Base-by-base conservation (phyloP, 2,329 filamentous ascomycete genomes). In the Cladorrhinum sp. region DNA sequence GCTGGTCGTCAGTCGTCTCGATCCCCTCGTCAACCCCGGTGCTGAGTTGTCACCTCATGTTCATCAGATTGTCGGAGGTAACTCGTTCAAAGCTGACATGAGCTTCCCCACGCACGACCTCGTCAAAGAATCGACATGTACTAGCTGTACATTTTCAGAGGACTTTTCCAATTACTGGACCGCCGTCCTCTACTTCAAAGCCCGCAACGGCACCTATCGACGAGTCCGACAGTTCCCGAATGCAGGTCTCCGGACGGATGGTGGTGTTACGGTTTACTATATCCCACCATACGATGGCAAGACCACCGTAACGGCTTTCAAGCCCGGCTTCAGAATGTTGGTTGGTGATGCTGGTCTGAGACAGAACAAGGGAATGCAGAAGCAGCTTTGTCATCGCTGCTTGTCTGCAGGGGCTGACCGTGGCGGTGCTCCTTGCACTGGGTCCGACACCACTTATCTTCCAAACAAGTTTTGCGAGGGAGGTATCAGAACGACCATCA, bases 271-370 rank as follows among this genome's bases (percentile, higher is more conserved):
- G 1, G 61, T 69, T n/a, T 69, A 70, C 49, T 70, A 69, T 53
- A 68, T 68, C 20, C 65, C 67, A 38, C 64, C 66, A 0, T 71
- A 73, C 62, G 67, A 70, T 52, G 68, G 68, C 10, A 68, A 68
- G 50, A 68, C 71, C 38, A 75, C 75, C 57, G 77, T 78, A n/a
- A 78, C 75, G 0, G 73, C 74, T 2, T 78, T 78, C 69, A 75
- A 74, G 63, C 72, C 75, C n/a, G 76, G 76, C 20, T 79, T 79
- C 70, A 72, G 76, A 38, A 78, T 78, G 76, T 73, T 76, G 1
- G 71, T 77, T 4, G 76, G 76, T 13, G 74, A 71, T 54, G 62
- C 68, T 18, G 68, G 64, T 25, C 64, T 71, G 3, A 55, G 68
- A n/a, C 67, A 68, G 2, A 70, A 70, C 52, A 73, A 72, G 58